Percentiles rank a stretch among this genome's conserved stretches.
phyloP scores from a whole-genome alignment of 371 early-diverging fungal genomes.

The Phascolomyces articulosus region DNA sequence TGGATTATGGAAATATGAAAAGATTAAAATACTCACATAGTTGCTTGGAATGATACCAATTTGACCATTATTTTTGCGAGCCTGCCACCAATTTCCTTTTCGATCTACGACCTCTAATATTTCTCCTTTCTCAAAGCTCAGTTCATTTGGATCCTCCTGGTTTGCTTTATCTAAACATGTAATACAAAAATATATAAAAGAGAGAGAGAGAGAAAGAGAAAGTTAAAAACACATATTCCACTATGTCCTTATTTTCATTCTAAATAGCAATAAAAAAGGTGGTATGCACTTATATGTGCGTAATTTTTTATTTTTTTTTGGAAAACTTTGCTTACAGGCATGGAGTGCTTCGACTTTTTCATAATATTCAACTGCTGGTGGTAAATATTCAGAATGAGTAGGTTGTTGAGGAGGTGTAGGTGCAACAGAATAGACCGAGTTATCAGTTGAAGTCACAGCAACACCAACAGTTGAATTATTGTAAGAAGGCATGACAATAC shows the following conservation, averaged over 20 bases:
- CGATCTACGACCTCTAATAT: conserved; percentile 78
- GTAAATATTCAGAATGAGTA: not conserved
- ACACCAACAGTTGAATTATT: not conserved
- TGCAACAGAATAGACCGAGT: not conserved
- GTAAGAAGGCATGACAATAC: conserved; percentile 1
- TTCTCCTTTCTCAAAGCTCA: conserved; percentile 83
- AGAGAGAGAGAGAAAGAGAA: too few species aligned
- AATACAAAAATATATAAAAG: too few species aligned
- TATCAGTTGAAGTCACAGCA: not conserved
- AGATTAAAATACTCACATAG: conserved; percentile 64
- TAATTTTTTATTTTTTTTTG: too few species aligned
- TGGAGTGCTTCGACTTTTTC: conserved; percentile 27
- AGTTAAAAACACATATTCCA: not conserved
- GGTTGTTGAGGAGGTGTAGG: not conserved
- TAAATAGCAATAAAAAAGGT: not conserved
- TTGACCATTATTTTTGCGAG: conserved; percentile 72
- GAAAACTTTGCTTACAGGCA: conserved; percentile 28
- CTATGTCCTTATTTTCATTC: not conserved
- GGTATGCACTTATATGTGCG: too few species aligned
- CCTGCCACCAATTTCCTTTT: conserved; percentile 95
- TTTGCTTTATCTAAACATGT: conserved; percentile 77
- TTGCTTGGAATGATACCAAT: conserved; percentile 90
- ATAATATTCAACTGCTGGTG: conserved; percentile 12
- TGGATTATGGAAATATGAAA: too few species aligned
- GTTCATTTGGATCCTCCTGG: conserved; percentile 84